Conservation (phyloP, 2,329 filamentous ascomycete species). For the Fusarium robinianum region DNA sequence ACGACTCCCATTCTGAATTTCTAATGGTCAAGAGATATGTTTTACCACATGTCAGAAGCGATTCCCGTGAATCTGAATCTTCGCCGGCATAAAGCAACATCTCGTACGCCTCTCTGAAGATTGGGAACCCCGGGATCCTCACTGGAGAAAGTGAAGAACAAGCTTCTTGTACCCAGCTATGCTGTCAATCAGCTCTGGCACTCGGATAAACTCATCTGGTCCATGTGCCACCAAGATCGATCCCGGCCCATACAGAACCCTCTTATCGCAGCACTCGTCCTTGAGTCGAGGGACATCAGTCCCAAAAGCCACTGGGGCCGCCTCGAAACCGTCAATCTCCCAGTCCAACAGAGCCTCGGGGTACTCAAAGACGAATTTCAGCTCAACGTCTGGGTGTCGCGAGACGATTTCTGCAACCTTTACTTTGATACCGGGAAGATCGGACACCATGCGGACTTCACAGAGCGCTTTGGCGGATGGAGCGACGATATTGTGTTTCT, state of each 20-base stretch:
- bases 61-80: too few relatives aligned
- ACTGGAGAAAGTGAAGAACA: conserved; percentile 27
- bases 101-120: too few relatives aligned
- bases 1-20: too few relatives aligned
- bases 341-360: conserved; percentile 45
- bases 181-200: conserved; percentile 44
- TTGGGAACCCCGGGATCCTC: neutral
- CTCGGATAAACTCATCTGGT: conserved; percentile 42
- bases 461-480: conserved; percentile 46
- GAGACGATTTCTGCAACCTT: conserved; percentile 40
- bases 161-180: conserved; percentile 45
- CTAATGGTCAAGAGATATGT: too few relatives aligned
- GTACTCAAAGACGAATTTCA: conserved; percentile 45
- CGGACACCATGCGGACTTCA: conserved; percentile 44
- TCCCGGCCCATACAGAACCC: conserved; percentile 47
- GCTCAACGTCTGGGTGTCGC: conserved; percentile 39
- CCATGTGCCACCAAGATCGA: conserved; percentile 46
- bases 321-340: conserved; percentile 45
- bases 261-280: conserved; percentile 37
- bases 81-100: too few relatives aligned
- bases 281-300: conserved; percentile 46
- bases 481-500: conserved; percentile 47
- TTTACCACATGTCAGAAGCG: too few relatives aligned
- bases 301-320: conserved; percentile 44
- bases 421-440: conserved; percentile 41